A percentile compares a stretch with the other conserved stretches of the same genome.
Conservation (phyloP, 2,329 filamentous ascomycete genomes). For the Grosmannia serpens region DNA sequence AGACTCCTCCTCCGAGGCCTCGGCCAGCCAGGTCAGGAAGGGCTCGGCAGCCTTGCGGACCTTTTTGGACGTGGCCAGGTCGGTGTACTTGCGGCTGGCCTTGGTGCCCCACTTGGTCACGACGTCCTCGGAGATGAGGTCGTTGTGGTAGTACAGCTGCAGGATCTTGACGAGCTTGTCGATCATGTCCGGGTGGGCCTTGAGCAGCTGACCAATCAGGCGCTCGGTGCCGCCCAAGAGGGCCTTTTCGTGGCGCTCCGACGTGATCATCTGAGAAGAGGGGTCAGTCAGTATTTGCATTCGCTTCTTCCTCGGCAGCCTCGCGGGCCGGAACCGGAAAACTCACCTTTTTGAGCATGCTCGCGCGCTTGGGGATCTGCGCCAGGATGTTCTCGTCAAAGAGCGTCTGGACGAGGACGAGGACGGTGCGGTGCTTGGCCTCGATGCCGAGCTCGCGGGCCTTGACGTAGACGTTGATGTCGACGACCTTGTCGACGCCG, state of each 20-base stretch:
- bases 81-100: slow-evolving; percentile 97
- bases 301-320: too few relatives aligned
- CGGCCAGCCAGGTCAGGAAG: slow-evolving; percentile 89
- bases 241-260: slow-evolving; percentile 90
- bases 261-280: slow-evolving; percentile 50
- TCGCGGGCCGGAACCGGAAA: neutral
- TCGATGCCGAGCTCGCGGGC: slow-evolving; percentile 94
- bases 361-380: slow-evolving; percentile 74
- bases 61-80: slow-evolving; percentile 80
- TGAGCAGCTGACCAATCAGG: slow-evolving; percentile 60
- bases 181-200: slow-evolving; percentile 67
- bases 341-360: slow-evolving; percentile 77
- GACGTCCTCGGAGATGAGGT: slow-evolving; percentile 78
- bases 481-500: slow-evolving; percentile 66
- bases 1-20: slow-evolving; percentile 45
- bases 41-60: slow-evolving; percentile 89
- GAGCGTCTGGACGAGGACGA: slow-evolving; percentile 84
- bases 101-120: slow-evolving; percentile 86
- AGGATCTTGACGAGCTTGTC: slow-evolving; percentile 74
- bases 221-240: slow-evolving; percentile 92
- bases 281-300: neutral
- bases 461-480: slow-evolving; percentile 90
- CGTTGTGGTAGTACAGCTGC: slow-evolving; percentile 80
- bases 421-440: slow-evolving; percentile 81
- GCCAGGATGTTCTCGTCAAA: slow-evolving; percentile 84